A percentile compares a stretch with the other conserved stretches of the same genome.
Evolutionary conservation across 2,329 filamentous ascomycete species (phyloP).

Genomic region (Dactylellina cionopaga): DNA sequence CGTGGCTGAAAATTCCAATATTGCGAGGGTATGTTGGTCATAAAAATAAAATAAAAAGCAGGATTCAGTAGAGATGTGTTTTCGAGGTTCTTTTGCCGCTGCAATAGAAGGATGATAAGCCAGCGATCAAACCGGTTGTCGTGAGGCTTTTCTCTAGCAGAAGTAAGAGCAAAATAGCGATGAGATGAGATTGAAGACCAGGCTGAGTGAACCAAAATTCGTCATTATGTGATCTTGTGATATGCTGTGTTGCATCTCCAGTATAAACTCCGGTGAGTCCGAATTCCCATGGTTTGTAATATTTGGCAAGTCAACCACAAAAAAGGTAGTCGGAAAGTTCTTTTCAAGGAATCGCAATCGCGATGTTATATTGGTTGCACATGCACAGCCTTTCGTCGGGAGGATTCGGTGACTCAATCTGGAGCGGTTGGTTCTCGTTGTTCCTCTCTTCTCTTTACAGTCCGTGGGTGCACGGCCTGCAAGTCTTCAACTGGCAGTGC

Average conservation of each 20-base stretch:
- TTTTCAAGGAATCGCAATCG: slow-evolving; percentile 16
- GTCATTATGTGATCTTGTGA: slow-evolving; percentile 43
- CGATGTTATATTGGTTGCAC: slow-evolving; percentile 16
- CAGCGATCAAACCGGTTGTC: slow-evolving; percentile 48
- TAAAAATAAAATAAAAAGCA: no score
- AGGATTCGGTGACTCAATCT: slow-evolving; percentile 52
- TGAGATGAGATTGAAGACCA: slow-evolving; percentile 22
- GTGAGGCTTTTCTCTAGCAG: slow-evolving; percentile 27
- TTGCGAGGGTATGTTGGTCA: slow-evolving; percentile 44
- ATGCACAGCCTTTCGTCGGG: slow-evolving; percentile 38
- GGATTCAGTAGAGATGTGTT: slow-evolving; percentile 23
- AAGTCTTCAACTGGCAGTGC: slow-evolving; percentile 75
- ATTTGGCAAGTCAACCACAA: slow-evolving; percentile 1
- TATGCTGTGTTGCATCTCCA: slow-evolving; percentile 33
- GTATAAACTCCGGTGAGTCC: slow-evolving; percentile 26
- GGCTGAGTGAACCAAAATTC: slow-evolving; percentile 37
- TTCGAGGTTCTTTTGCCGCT: slow-evolving; percentile 45
- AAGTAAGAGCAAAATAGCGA: slow-evolving; percentile 1
- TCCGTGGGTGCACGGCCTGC: slow-evolving; percentile 68
- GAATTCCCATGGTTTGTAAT: slow-evolving; percentile 16
- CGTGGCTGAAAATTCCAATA: slow-evolving; percentile 41
- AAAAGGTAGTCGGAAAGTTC: slow-evolving; percentile 6
- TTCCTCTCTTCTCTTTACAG: slow-evolving; percentile 57
- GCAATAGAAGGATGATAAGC: slow-evolving; percentile 4
- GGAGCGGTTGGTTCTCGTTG: slow-evolving; percentile 22